Conservation (phyloP, 208 protist species). For the Acanthamoeba sp. region DNA sequence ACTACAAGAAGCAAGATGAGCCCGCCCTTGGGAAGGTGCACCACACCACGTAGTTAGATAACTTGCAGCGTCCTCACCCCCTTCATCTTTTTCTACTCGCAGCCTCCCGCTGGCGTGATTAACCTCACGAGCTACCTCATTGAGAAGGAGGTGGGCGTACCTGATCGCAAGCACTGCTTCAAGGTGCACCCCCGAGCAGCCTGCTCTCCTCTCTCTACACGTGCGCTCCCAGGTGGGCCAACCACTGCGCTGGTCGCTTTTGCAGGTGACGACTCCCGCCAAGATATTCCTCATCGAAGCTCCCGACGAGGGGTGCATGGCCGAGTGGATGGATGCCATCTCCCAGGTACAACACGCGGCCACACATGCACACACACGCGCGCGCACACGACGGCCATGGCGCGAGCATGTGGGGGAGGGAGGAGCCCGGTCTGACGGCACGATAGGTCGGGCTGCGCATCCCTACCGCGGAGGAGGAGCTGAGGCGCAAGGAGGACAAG, state of each 20-base stretch:
- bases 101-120: conserved; percentile 20
- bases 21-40: background rate
- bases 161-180: conserved; percentile 36
- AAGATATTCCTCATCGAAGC: conserved; percentile 56
- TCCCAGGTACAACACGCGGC: background rate
- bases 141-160: conserved; percentile 8
- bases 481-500: conserved; percentile 28
- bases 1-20: conserved; percentile 43
- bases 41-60: too few relatives aligned
- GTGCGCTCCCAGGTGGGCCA: too few relatives aligned
- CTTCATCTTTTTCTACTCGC: too few relatives aligned
- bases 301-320: background rate
- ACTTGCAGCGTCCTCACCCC: too few relatives aligned
- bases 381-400: background rate
- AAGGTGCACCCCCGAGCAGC: background rate
- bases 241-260: too few relatives aligned
- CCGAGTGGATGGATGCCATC: conserved; percentile 25
- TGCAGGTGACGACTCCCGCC: background rate
- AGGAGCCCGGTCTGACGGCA: too few relatives aligned
- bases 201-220: background rate
- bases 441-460: background rate
- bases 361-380: background rate
- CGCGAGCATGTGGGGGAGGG: too few relatives aligned
- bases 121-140: conserved; percentile 24
- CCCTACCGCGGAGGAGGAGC: background rate